phyloP scores from a whole-genome alignment of 2,329 filamentous ascomycete species.

The Paraphoma sp. region DNA sequence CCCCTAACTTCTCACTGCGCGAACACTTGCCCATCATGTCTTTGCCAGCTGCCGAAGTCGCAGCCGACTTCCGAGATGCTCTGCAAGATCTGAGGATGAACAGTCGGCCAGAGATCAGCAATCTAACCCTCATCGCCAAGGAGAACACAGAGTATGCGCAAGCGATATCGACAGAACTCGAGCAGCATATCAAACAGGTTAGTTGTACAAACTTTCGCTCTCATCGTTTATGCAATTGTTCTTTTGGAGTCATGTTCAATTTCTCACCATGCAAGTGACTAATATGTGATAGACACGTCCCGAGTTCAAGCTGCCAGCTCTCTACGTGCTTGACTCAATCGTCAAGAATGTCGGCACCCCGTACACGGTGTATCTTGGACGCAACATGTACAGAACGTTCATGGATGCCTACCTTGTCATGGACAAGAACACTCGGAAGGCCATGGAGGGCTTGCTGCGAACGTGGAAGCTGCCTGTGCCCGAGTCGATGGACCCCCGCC shows the following conservation, averaged over 20 bases:
- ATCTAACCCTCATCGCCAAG: constrained; percentile 94
- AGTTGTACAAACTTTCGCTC: constrained; percentile 49
- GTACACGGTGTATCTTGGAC: constrained; percentile 93
- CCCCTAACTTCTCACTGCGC: constrained; percentile 19
- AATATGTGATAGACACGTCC: constrained; percentile 75
- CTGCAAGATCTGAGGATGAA: constrained; percentile 91
- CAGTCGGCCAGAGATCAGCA: constrained; percentile 94
- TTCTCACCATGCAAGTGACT: constrained; percentile 16
- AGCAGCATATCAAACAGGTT: constrained; percentile 95
- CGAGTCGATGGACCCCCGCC: constrained; percentile 88
- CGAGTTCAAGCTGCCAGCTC: constrained; percentile 87
- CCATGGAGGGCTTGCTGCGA: constrained; percentile 96
- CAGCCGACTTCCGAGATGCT: constrained; percentile 92
- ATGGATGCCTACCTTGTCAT: constrained; percentile 96
- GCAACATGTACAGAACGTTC: constrained; percentile 90
- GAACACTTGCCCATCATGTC: constrained; percentile 63
- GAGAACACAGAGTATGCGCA: constrained; percentile 96
- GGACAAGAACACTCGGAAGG: constrained; percentile 79
- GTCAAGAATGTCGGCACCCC: constrained; percentile 98
- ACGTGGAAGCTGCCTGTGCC: constrained; percentile 98
- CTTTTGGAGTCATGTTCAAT: not conserved
- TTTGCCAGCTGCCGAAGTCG: constrained; percentile 80
- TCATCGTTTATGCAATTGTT: not conserved
- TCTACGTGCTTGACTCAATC: constrained; percentile 97
- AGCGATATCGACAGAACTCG: constrained; percentile 86